These are phyloP conservation scores for Lumnitzera racemosa DNA, from an alignment of 345 rosid genomes.

Conservation along the genomic window DNA sequence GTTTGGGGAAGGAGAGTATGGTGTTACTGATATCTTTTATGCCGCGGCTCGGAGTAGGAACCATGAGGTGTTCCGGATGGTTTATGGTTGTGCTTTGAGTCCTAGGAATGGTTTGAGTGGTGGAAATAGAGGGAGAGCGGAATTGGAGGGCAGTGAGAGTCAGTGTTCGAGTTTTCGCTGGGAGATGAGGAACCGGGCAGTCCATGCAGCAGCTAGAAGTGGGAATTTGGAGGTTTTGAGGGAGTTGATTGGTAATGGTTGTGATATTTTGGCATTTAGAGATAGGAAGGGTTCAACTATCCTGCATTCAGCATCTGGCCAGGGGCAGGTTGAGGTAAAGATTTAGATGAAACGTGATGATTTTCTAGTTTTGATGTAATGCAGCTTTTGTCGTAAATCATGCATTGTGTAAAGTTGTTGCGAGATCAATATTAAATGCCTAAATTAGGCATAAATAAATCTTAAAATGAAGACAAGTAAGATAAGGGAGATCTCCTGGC, in stretches of 20 bases:
- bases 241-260: slow-evolving; percentile 30
- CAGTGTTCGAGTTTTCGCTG: slow-evolving; percentile 34
- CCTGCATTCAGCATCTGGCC: slow-evolving; percentile 74
- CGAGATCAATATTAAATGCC: too few species aligned
- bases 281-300: slow-evolving; percentile 65
- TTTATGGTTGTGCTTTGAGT: slow-evolving; percentile 37
- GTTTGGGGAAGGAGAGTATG: slow-evolving; percentile 96
- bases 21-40: slow-evolving; percentile 73
- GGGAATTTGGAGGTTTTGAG: slow-evolving; percentile 69
- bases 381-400: too few species aligned
- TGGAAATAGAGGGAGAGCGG: slow-evolving; percentile 24
- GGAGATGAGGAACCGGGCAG: slow-evolving; percentile 80
- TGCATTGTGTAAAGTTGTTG: too few species aligned
- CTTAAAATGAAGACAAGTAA: too few species aligned
- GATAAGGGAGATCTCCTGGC: too few species aligned
- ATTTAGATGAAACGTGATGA: background rate
- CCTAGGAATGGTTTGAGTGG: slow-evolving; percentile 25
- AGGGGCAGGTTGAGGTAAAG: slow-evolving; percentile 77
- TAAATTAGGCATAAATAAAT: too few species aligned
- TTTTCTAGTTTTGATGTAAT: background rate
- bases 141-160: slow-evolving; percentile 26
- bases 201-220: slow-evolving; percentile 85
- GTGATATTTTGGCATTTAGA: slow-evolving; percentile 34
- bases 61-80: slow-evolving; percentile 52
- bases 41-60: slow-evolving; percentile 79